phyloP scores from a whole-genome alignment of 345 rosid genomes.

The Leavenworthia alabamica region DNA sequence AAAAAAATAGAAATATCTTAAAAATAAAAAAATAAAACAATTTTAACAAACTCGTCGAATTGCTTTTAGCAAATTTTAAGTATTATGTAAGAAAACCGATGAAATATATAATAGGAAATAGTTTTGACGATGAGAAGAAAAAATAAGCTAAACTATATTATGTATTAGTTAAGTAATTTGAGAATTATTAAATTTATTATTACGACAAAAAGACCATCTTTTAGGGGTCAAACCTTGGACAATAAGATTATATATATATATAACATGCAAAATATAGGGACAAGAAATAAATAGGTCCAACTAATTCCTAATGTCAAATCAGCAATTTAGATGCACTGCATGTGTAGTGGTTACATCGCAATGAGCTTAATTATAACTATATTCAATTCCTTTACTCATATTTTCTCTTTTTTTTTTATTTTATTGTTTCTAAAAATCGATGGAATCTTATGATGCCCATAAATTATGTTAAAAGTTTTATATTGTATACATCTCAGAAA shows the following conservation, averaged over 20 bases:
- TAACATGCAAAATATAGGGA: slow-evolving; percentile 13
- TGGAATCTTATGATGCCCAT: no score
- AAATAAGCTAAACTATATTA: no score
- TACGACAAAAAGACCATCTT: background rate
- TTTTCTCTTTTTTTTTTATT: background rate
- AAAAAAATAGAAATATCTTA: no score
- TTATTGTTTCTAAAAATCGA: slow-evolving; percentile 3
- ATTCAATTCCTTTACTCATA: background rate
- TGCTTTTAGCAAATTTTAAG: no score
- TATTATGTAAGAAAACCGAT: background rate
- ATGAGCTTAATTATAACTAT: background rate
- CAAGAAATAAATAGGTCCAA: slow-evolving; percentile 10
- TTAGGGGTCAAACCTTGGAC: no score
- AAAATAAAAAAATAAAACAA: no score
- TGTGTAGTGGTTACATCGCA: slow-evolving; percentile 11
- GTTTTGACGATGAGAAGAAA: no score
- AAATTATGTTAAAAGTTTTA: no score
- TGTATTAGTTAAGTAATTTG: background rate
- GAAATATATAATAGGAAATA: background rate
- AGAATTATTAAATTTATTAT: background rate
- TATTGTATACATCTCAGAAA: no score
- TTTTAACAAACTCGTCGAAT: no score
- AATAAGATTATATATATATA: no score
- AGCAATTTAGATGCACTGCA: slow-evolving; percentile 24
- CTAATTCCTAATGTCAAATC: slow-evolving; percentile 13